Evolutionary conservation across 2,329 filamentous ascomycete species (phyloP), one percentile per base, ranked within the genome.

Genomic region (Graphiopsis chlorocephala): DNA sequence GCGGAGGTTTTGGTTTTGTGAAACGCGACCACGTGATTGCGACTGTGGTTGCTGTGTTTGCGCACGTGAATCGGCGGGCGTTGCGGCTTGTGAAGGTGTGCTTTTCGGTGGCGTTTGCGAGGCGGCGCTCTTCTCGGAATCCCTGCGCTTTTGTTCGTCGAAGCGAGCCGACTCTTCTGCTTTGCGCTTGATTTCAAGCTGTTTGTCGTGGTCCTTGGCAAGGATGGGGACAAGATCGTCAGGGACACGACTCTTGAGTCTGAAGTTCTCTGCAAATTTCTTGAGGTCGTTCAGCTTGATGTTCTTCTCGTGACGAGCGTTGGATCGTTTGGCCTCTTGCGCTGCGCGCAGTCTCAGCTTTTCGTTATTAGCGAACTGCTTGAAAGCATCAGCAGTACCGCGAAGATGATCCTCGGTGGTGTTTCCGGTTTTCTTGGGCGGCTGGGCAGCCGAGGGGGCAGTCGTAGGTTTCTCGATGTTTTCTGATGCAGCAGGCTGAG

Each of bases 141-240:
- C 74, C 80, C 87, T 76, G 72, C 80, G 70, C 67, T 79, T 79
- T 53, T 73, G 68, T 68, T 85, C 74, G 81, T 73, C 72, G 52
- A 83, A 79, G 64, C 92, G 88, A 2, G 88, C 88, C 69, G 94
- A 90, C 73, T 88, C 86, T 66, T 91, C 87, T 1, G 92, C 92
- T 77, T 93, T 96, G 71, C 93, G 90, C 73, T 97, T 90, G 68
- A 99, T 98, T 74, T 93, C 88, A 73, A 93, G 88, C 78, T 98
- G 95, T 80, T 97, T 99, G 53, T 83, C 85, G n/a, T 93, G 93
- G 75, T 99, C 95, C 76, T 98, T 99, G 65, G 95, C 94, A 66
- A 99, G 90, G 70, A 99, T 99, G 1, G 92, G 90, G 29, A 99
- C 93, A 38, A 99, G 80, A 77, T 99, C 95, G 60, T 86, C 88